These are phyloP conservation scores for Ramalina peruviana DNA, from an alignment of 495 filamentous ascomycete species.

Conservation along the genomic window DNA sequence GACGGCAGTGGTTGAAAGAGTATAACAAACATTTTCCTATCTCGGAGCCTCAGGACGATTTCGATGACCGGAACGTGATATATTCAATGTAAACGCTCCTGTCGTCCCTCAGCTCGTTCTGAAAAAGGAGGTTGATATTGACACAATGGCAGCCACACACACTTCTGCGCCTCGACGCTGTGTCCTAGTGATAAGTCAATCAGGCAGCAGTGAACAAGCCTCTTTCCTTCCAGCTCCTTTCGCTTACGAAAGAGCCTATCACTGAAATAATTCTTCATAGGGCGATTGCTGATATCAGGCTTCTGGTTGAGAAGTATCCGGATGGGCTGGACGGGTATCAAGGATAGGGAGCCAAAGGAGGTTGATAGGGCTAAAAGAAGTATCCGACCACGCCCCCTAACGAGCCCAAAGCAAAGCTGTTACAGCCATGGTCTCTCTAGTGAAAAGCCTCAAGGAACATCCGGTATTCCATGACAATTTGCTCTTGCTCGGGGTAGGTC, in stretches of 20 bases:
- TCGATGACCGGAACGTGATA: slow-evolving; percentile 17
- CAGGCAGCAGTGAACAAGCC: slow-evolving; percentile 4
- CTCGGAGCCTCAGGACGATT: slow-evolving; percentile 16
- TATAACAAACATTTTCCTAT: slow-evolving; percentile 17
- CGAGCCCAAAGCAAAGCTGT: too few relatives aligned
- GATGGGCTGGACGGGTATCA: slow-evolving; percentile 11
- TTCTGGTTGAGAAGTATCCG: slow-evolving; percentile 4
- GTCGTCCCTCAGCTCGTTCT: too few relatives aligned
- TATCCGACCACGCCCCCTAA: too few relatives aligned
- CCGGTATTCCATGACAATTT: too few relatives aligned
- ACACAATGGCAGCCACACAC: neutral
- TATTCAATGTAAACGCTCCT: slow-evolving; percentile 16
- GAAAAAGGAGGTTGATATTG: neutral
- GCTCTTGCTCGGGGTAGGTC: too few relatives aligned
- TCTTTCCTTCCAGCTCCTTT: too few relatives aligned
- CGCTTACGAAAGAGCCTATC: too few relatives aligned
- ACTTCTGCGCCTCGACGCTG: slow-evolving; percentile 3
- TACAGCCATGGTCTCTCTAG: too few relatives aligned
- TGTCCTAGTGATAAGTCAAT: slow-evolving; percentile 9
- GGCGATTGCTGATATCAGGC: slow-evolving; percentile 6
- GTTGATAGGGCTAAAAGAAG: too few relatives aligned
- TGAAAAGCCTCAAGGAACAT: too few relatives aligned
- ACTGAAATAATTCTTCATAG: neutral
- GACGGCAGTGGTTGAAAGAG: slow-evolving; percentile 14
- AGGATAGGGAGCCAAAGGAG: too few relatives aligned